Percentiles rank a stretch among this genome's conserved stretches.
phyloP scores from a whole-genome alignment of 2,329 filamentous ascomycete species.

The Paecilomyces fulvus region DNA sequence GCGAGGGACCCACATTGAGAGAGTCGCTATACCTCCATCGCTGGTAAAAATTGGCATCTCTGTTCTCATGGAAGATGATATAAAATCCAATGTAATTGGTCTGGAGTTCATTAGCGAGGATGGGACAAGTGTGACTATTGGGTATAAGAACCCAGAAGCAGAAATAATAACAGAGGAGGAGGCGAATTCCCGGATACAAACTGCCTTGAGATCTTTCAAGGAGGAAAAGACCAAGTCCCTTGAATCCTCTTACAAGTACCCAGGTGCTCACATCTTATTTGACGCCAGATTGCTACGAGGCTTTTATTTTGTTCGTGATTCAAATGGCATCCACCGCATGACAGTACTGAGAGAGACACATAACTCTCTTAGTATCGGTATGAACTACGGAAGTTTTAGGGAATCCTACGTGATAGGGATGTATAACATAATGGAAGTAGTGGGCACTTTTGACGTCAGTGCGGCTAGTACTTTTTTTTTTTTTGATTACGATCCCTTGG shows the following conservation, averaged over 20 bases:
- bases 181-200: not conserved
- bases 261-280: not conserved
- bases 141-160: not conserved
- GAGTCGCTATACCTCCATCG: not conserved
- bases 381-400: not conserved
- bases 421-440: not conserved
- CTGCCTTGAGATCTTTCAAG: not conserved
- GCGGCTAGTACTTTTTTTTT: not conserved
- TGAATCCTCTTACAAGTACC: not conserved
- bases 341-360: not conserved
- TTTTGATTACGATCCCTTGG: not conserved
- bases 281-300: not conserved
- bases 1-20: not conserved
- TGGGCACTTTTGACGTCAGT: not conserved
- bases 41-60: not conserved
- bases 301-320: not conserved
- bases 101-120: not conserved
- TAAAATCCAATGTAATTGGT: not conserved
- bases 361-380: not conserved
- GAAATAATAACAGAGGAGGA: not conserved
- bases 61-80: not conserved
- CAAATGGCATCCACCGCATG: not conserved
- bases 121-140: not conserved
- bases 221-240: not conserved
- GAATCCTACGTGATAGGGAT: not conserved